Evolutionary conservation across 257 asterid genomes (phyloP).

Genomic region (Plantago ovata): DNA sequence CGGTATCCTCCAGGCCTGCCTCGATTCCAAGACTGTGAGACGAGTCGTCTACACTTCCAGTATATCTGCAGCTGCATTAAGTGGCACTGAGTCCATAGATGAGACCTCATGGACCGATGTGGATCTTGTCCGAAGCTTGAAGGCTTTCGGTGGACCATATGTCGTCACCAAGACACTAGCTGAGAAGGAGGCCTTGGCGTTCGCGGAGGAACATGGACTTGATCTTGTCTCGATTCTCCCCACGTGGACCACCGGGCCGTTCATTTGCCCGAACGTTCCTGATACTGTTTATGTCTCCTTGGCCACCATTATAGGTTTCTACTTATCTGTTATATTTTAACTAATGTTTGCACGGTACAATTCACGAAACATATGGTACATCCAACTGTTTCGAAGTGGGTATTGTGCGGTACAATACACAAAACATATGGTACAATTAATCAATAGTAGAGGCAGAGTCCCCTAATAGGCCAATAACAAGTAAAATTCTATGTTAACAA

Average conservation of each 20-base stretch:
- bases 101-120: slow-evolving; percentile 41
- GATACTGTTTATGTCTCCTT: slow-evolving; percentile 32
- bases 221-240: slow-evolving; percentile 49
- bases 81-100: slow-evolving; percentile 20
- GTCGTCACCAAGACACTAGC: slow-evolving; percentile 45
- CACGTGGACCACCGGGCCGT: slow-evolving; percentile 57
- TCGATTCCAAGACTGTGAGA: slow-evolving; percentile 43
- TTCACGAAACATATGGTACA: no score
- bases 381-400: no score
- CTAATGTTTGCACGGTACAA: no score
- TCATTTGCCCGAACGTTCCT: slow-evolving; percentile 41
- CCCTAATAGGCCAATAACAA: no score
- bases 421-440: no score
- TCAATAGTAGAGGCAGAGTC: no score
- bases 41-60: slow-evolving; percentile 55
- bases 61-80: slow-evolving; percentile 25
- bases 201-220: slow-evolving; percentile 42
- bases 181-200: slow-evolving; percentile 49
- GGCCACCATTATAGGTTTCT: slow-evolving; percentile 42
- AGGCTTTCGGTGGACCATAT: slow-evolving; percentile 31
- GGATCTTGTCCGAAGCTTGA: slow-evolving; percentile 27
- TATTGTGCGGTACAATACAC: no score
- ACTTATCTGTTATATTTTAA: background rate
- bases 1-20: slow-evolving; percentile 42
- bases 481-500: background rate